phyloP scores from a whole-genome alignment of 208 protist genomes.

The Wallacemonas sp. region DNA sequence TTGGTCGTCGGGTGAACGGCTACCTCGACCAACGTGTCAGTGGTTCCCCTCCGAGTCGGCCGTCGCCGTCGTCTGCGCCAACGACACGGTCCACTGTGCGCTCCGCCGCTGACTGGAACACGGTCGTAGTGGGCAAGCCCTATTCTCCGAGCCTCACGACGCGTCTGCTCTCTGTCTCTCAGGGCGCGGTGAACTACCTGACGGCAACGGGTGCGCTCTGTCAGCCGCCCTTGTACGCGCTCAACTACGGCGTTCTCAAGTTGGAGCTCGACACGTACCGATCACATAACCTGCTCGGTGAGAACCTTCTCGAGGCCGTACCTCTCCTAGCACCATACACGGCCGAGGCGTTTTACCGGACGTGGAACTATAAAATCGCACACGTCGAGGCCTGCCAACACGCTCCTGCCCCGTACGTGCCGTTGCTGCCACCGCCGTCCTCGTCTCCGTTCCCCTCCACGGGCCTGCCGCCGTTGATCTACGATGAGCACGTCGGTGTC shows the following conservation, averaged over 20 bases:
- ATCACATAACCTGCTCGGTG: constrained; percentile 23
- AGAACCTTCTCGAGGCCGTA: constrained; percentile 26
- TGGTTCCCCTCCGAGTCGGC: neutral
- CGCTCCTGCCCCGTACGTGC: neutral
- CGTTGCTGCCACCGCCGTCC: constrained; percentile 1
- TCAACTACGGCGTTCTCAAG: constrained; percentile 18
- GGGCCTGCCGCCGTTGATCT: constrained; percentile 3
- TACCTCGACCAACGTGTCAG: no score
- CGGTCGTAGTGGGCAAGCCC: neutral
- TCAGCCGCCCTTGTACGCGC: constrained; percentile 16
- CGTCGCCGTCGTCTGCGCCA: neutral
- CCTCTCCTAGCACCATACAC: constrained; percentile 24
- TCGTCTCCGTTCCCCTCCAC: neutral
- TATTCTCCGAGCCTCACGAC: constrained; percentile 6
- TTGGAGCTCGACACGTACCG: neutral
- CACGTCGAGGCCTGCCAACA: neutral
- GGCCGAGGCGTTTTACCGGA: constrained; percentile 14
- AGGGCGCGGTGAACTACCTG: constrained; percentile 30
- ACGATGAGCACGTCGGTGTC: constrained; percentile 23
- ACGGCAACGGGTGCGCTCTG: constrained; percentile 6
- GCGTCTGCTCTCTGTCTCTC: constrained; percentile 17
- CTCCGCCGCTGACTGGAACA: constrained; percentile 1
- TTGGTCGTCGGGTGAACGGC: neutral
- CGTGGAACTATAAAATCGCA: constrained; percentile 16
- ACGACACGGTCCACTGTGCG: neutral